Base-by-base conservation (phyloP, 768 basidiomycete species). In the Lactifluus pinguis region DNA sequence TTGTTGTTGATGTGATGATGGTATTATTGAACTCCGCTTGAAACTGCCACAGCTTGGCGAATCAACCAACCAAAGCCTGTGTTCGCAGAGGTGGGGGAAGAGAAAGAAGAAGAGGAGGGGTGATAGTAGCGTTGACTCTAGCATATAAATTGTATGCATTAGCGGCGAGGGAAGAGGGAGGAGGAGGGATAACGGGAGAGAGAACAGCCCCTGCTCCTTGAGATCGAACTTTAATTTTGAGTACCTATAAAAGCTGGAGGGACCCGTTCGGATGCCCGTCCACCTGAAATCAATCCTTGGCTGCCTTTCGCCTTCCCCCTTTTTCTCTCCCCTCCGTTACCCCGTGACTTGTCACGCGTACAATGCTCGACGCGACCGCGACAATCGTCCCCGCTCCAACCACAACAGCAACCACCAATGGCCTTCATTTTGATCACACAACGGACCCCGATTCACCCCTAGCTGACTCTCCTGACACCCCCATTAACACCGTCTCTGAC, bases 61-160 rank as follows among this genome's bases (percentile, higher is more conserved):
- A 73, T 77, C 68, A 93, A 87, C 74, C 92, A 95, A 71, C 92
- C 93, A 57, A 83, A 85, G 71, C 83, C 92, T 0, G 89, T 95
- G 61, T 95, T 95, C 71, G 82, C 84, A 52, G 76, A 83, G 61
- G 80, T 72, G 58, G 76, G 79, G 65, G 76, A 80, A 67, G 76
- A 80, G 55, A 79, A 82, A 65, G 82, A 80, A 63, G 80, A 82
- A 68, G 72, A 76, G 49, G 65, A 74, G 69, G 69, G 76, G 67
- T 58, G 6, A 39, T 39, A 48, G 45, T 30, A 32, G 13, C 4
- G 17, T 21, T 17, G 2, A n/a, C 25, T 62, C 64, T 66, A 68
- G 61, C 30, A 55, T 41, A 47, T n/a, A 29, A 29, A 61, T 47
- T 59, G 65, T 65, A 66, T 65, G 55, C 21, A 30, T 25, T 42